Base-by-base conservation (phyloP, 148 eudicot genomes). In the Bassia scoparia region DNA sequence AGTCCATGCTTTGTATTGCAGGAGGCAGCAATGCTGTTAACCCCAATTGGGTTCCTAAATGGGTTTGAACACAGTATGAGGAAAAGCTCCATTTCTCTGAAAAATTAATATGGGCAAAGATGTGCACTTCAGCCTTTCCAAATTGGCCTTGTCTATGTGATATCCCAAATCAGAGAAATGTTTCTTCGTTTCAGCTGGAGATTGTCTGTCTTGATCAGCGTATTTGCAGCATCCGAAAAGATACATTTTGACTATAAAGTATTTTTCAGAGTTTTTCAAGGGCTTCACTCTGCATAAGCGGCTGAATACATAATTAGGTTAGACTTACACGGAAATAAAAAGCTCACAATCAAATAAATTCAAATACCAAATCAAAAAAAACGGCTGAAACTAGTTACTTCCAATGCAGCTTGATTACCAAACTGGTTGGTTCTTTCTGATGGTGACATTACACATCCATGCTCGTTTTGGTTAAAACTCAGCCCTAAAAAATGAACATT, bases 21-120 rank as follows among this genome's bases (percentile, higher is more conserved):
- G 98, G 98, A 75, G 98, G 98, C 98, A 81, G 98, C 98, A 76
- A 94, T 94, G 98, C 98, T 43, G 98, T 91, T 73, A 71, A 94
- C 77, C 73, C 98, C 98, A 61, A 94, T 88, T 59, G 91, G 81
- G 81, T 82, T 31, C 84, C 98, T 94, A 81, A 16, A 69, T 65
- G 67, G 9, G 52, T 66, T 31, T 24, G 0, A 38, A 30, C 70
- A 44, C 48, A 41, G 27, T 29, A 46, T 13, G 35, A 38, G n/a
- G 7, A 71, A 17, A 12, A 68, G 41, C 20, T 41, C 66, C 50
- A 79, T 1, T 79, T 79, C 53, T 34, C 13, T 10, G 20, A 44
- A 27, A 23, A 1, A 35, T 61, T 1, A 61, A 54, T 35, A 20
- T 35, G 14, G 21, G 30, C 41, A 34, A 34, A 79, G 52, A 33